Conservation (phyloP, 177 flowering plant genomes). For the Tripterygium wilfordii region DNA sequence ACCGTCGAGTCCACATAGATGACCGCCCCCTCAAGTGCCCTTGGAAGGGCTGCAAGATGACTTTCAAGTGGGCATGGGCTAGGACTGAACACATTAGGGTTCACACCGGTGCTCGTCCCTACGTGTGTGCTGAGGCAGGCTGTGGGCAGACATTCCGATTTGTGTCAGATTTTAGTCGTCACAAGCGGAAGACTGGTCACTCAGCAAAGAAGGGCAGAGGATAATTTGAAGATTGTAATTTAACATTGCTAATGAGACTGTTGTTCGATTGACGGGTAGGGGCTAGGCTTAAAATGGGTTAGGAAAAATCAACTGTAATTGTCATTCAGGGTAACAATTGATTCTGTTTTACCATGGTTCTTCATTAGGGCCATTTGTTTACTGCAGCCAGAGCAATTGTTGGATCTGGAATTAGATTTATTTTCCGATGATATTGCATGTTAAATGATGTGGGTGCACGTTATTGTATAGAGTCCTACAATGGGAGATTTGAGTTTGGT, state of each 20-base stretch:
- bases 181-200: slow-evolving; percentile 97
- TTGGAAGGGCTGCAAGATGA: slow-evolving; percentile 98
- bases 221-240: slow-evolving; percentile 15
- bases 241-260: slow-evolving; percentile 24
- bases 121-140: slow-evolving; percentile 68
- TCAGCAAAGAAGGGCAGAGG: slow-evolving; percentile 41
- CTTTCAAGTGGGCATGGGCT: slow-evolving; percentile 99
- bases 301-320: slow-evolving; percentile 27
- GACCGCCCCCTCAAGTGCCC: slow-evolving; percentile 96
- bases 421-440: neutral
- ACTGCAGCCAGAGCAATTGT: slow-evolving; percentile 20
- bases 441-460: slow-evolving; percentile 1
- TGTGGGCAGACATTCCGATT: slow-evolving; percentile 97
- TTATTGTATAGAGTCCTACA: too few species aligned
- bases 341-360: slow-evolving; percentile 26
- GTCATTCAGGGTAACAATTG: slow-evolving; percentile 14
- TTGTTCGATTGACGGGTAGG: slow-evolving; percentile 24
- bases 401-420: slow-evolving; percentile 9
- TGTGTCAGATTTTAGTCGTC: slow-evolving; percentile 97
- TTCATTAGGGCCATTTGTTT: slow-evolving; percentile 34
- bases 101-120: slow-evolving; percentile 98
- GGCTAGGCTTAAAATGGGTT: slow-evolving; percentile 20
- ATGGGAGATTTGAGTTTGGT: too few species aligned
- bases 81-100: slow-evolving; percentile 96
- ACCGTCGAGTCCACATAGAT: slow-evolving; percentile 87